A percentile compares a stretch with the other conserved stretches of the same genome.
These are phyloP conservation scores for Marchantia paleacea DNA, from an alignment of 225 moss, liverwort and hornwort genomes.

Conservation along the genomic window DNA sequence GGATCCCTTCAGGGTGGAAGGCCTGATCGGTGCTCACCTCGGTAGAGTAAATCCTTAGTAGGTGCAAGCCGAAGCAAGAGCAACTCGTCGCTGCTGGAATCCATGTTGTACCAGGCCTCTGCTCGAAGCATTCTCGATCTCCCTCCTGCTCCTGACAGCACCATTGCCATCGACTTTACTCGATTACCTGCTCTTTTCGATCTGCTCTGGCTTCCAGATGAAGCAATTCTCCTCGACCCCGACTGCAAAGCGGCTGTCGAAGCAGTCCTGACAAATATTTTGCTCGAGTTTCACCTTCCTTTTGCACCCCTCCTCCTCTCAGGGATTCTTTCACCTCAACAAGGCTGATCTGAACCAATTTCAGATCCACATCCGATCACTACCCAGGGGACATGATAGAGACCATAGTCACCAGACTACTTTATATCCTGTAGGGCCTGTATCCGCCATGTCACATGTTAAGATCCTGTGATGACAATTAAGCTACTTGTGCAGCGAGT, in stretches of 20 bases:
- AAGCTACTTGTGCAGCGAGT: no score
- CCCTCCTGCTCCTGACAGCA: constrained; percentile 30
- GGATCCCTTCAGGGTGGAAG: constrained; percentile 50
- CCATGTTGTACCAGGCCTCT: constrained; percentile 36
- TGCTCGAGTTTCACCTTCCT: background rate
- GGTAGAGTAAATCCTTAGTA: constrained; percentile 32
- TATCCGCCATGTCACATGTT: no score
- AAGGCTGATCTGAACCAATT: no score
- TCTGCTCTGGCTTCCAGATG: constrained; percentile 3
- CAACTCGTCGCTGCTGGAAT: background rate
- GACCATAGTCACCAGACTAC: no score
- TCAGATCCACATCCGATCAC: no score
- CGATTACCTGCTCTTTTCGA: constrained; percentile 32
- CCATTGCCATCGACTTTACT: constrained; percentile 29
- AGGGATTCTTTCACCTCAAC: no score
- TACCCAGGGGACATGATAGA: no score
- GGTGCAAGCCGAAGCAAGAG: constrained; percentile 32
- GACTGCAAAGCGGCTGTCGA: constrained; percentile 63
- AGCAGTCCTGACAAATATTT: constrained; percentile 66
- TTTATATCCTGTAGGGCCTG: no score
- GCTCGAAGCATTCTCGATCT: constrained; percentile 52
- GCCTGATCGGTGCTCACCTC: constrained; percentile 39
- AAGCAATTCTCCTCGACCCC: constrained; percentile 45
- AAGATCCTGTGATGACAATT: no score
- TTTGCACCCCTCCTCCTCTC: background rate